Conservation (phyloP, 805 yeast genomes). For the Metahyphopichia silvanorum region DNA sequence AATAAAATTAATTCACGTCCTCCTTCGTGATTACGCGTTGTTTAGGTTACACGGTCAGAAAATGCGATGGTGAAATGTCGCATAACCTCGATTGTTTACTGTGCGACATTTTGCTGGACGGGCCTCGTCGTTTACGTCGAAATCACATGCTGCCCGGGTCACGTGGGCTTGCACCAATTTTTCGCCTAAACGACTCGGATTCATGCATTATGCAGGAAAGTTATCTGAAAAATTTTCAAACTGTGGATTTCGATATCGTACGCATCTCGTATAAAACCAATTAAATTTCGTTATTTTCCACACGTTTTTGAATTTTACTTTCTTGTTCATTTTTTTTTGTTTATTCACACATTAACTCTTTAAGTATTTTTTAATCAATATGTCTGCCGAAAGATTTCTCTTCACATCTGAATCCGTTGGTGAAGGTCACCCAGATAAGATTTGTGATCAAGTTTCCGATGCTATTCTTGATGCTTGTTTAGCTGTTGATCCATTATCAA, state of each 20-base stretch:
- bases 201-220: background rate
- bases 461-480: slow-evolving; percentile 98
- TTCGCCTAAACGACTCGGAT: background rate
- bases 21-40: no score
- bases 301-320: slow-evolving; percentile 1
- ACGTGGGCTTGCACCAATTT: slow-evolving; percentile 1
- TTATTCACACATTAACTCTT: background rate
- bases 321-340: slow-evolving; percentile 1
- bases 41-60: no score
- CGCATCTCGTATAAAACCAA: slow-evolving; percentile 1
- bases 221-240: background rate
- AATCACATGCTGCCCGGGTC: slow-evolving; percentile 1
- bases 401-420: slow-evolving; percentile 89
- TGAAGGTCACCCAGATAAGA: slow-evolving; percentile 94
- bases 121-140: background rate
- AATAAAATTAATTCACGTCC: no score
- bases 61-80: no score
- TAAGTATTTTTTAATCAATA: background rate
- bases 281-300: background rate
- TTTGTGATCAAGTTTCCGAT: slow-evolving; percentile 98
- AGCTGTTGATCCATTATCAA: slow-evolving; percentile 91
- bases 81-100: no score
- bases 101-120: no score
- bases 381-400: slow-evolving; percentile 42
- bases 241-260: background rate